phyloP scores from a whole-genome alignment of 495 filamentous ascomycete genomes.

The Aspergillus avenaceus region DNA sequence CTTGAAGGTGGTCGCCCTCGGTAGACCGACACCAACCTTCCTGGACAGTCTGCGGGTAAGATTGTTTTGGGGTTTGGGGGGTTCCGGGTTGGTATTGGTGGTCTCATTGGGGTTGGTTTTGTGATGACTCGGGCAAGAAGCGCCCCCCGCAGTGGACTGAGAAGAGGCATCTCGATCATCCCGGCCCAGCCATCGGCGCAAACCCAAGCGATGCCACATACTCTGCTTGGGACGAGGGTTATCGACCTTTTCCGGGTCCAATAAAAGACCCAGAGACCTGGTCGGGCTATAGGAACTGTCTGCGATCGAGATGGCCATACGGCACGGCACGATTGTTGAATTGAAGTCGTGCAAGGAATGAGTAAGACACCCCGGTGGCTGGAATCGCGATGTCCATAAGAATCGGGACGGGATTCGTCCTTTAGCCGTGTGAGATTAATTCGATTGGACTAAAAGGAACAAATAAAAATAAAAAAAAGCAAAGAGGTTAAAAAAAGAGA shows the following conservation, averaged over 20 bases:
- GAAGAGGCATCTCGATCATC: slow-evolving; percentile 38
- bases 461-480: background rate
- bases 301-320: slow-evolving; percentile 45
- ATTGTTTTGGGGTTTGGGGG: slow-evolving; percentile 33
- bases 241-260: slow-evolving; percentile 31
- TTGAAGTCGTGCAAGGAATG: slow-evolving; percentile 20
- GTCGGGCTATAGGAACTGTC: slow-evolving; percentile 38
- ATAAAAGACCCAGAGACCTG: slow-evolving; percentile 30
- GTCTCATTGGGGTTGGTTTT: background rate
- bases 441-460: slow-evolving; percentile 2
- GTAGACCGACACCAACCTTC: slow-evolving; percentile 74
- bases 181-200: slow-evolving; percentile 45
- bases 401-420: slow-evolving; percentile 21
- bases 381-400: slow-evolving; percentile 37
- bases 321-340: slow-evolving; percentile 20
- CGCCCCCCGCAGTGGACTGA: slow-evolving; percentile 13
- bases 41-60: slow-evolving; percentile 56
- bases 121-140: slow-evolving; percentile 15
- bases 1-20: slow-evolving; percentile 70
- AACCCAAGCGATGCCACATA: slow-evolving; percentile 47
- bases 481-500: slow-evolving; percentile 2
- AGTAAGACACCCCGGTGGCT: slow-evolving; percentile 33
- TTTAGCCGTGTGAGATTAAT: slow-evolving; percentile 4
- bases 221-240: slow-evolving; percentile 40
- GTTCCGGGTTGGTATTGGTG: background rate